Percentiles rank a stretch among this genome's conserved stretches.
phyloP scores from a whole-genome alignment of 176 grass and related monocot genomes.

The Puya raimondii region DNA sequence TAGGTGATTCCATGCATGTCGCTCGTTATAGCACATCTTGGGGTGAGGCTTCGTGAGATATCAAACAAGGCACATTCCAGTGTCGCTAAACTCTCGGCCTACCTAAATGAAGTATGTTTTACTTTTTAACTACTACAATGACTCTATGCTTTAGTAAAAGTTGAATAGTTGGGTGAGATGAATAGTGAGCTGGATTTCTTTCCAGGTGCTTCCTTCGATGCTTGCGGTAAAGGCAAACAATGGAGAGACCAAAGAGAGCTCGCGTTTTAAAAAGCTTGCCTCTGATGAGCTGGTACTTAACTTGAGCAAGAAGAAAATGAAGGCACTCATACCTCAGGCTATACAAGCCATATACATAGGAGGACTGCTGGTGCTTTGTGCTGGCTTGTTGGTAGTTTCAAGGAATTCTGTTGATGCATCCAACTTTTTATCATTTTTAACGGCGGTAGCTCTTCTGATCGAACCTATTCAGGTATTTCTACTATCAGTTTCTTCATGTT shows the following conservation, averaged over 20 bases:
- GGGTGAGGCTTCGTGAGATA: slow-evolving; percentile 44
- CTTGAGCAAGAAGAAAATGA: slow-evolving; percentile 72
- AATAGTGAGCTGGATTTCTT: slow-evolving; percentile 12
- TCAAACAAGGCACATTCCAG: slow-evolving; percentile 47
- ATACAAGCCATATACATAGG: slow-evolving; percentile 52
- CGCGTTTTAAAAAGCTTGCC: slow-evolving; percentile 48
- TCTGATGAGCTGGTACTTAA: slow-evolving; percentile 36
- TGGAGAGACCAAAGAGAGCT: slow-evolving; percentile 59
- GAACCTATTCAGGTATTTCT: slow-evolving; percentile 62
- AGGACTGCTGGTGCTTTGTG: slow-evolving; percentile 48
- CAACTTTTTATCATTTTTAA: slow-evolving; percentile 53
- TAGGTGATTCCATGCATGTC: slow-evolving; percentile 58
- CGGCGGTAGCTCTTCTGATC: slow-evolving; percentile 53
- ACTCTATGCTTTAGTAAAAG: neutral
- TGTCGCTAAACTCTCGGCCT: slow-evolving; percentile 51
- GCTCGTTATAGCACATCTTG: slow-evolving; percentile 42
- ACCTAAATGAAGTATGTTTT: slow-evolving; percentile 60
- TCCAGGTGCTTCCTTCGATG: slow-evolving; percentile 61
- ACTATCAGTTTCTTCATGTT: neutral
- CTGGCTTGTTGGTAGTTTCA: slow-evolving; percentile 44
- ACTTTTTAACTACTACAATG: neutral
- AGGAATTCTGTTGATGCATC: slow-evolving; percentile 38
- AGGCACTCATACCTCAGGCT: slow-evolving; percentile 56
- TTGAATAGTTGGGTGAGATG: neutral
- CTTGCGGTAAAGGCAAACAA: slow-evolving; percentile 65